A percentile compares a stretch with the other conserved stretches of the same genome.
Evolutionary conservation across 2,329 filamentous ascomycete species (phyloP).

Genomic region (Macroventuria anomochaeta): DNA sequence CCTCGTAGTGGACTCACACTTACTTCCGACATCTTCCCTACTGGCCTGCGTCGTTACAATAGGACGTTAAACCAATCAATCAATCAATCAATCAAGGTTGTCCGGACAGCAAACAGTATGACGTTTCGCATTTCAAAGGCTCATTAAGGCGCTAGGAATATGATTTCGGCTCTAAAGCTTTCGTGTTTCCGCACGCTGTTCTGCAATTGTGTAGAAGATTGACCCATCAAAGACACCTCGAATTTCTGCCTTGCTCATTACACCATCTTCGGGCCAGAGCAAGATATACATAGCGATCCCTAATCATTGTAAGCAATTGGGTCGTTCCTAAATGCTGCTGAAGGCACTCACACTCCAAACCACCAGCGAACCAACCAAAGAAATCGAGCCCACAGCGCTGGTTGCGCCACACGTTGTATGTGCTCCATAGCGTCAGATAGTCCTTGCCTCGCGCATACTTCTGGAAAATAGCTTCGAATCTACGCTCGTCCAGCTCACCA

Average conservation of each 20-base stretch:
- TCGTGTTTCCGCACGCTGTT: conserved; percentile 5
- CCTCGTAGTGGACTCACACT: too few species aligned
- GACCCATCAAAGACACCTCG: conserved; percentile 24
- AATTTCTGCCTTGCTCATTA: conserved; percentile 22
- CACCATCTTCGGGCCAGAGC: conserved; percentile 26
- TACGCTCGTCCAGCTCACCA: conserved; percentile 21
- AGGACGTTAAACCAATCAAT: too few species aligned
- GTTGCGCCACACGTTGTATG: conserved; percentile 21
- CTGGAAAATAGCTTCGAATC: conserved; percentile 24
- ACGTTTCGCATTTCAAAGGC: too few species aligned
- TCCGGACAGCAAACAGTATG: too few species aligned
- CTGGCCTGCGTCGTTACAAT: too few species aligned
- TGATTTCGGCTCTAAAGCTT: too few species aligned
- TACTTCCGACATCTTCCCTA: too few species aligned
- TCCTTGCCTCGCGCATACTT: conserved; percentile 25
- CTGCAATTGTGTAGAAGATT: conserved; percentile 36
- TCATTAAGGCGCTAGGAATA: too few species aligned
- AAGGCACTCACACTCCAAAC: conserved; percentile 22
- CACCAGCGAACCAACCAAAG: conserved; percentile 29
- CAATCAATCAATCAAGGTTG: too few species aligned
- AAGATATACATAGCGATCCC: conserved; percentile 30
- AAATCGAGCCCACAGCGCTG: conserved; percentile 27
- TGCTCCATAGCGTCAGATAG: conserved; percentile 17
- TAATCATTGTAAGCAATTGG: conserved; percentile 9
- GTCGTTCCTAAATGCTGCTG: too few species aligned